Conservation (phyloP, 345 rosid species). For the Eucalyptus polyanthemos region DNA sequence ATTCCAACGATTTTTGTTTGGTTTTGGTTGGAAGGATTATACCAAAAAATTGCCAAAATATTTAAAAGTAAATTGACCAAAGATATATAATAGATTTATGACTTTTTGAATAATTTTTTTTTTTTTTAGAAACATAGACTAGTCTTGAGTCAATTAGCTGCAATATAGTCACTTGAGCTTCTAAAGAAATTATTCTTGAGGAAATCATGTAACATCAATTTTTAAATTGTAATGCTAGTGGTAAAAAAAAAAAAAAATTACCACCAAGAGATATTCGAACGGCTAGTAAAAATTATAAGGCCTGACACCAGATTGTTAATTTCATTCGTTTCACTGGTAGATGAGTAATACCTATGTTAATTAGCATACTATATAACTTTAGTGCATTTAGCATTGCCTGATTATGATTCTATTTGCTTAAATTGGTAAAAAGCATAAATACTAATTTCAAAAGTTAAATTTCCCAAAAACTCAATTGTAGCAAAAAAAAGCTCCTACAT, state of each 20-base stretch:
- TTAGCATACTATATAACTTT: not conserved
- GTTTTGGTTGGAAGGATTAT: not conserved
- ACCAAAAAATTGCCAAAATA: not conserved
- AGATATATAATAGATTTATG: not conserved
- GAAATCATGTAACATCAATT: not conserved
- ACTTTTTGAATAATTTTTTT: not conserved
- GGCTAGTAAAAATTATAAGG: not conserved
- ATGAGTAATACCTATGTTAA: not conserved
- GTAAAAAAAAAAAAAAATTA: not conserved
- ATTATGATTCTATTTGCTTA: not conserved
- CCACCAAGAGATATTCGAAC: not conserved
- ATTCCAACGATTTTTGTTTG: fast-evolving
- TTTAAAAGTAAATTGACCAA: not conserved
- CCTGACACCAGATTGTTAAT: not conserved
- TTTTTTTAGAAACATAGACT: not conserved
- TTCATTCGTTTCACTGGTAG: not conserved
- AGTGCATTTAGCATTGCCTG: not conserved
- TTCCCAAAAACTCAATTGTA: not conserved
- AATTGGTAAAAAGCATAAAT: not conserved
- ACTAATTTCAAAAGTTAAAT: not conserved
- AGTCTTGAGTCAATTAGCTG: not conserved
- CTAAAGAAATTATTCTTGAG: not conserved
- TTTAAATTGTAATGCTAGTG: not conserved
- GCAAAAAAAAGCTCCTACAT: not conserved
- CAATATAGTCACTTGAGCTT: not conserved